phyloP scores from a whole-genome alignment of 768 basidiomycete genomes.

The Tulasnella calospora region DNA sequence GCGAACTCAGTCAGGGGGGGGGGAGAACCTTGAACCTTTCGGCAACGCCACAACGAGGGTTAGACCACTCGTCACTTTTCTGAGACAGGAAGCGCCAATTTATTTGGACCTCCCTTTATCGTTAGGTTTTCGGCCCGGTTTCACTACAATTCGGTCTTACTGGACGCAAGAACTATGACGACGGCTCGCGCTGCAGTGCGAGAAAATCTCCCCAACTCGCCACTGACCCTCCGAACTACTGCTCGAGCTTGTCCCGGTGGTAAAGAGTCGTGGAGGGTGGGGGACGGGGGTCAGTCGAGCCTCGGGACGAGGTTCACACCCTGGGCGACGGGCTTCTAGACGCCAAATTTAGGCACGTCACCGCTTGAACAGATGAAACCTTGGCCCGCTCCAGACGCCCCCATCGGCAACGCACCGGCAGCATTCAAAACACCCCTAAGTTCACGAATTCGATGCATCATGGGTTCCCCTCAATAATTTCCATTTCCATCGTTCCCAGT shows the following conservation, averaged over 20 bases:
- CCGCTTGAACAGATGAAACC: not conserved
- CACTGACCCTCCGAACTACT: too few species aligned
- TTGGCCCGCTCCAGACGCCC: not conserved
- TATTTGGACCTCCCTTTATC: not conserved
- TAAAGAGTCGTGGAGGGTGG: too few species aligned
- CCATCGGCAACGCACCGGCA: not conserved
- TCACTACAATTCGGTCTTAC: too few species aligned
- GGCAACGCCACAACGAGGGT: not conserved
- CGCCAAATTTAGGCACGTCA: too few species aligned
- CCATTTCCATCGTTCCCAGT: not conserved
- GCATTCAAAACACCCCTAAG: not conserved
- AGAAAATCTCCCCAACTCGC: too few species aligned
- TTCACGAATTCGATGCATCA: not conserved
- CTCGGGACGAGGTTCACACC: not conserved
- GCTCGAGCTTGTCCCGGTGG: too few species aligned
- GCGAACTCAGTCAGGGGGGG: conserved; percentile 7
- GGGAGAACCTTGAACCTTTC: not conserved
- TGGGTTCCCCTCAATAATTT: not conserved
- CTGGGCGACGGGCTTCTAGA: not conserved
- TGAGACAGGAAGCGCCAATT: not conserved
- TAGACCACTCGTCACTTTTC: not conserved
- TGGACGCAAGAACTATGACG: too few species aligned
- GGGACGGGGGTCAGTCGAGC: not conserved
- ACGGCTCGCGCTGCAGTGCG: too few species aligned
- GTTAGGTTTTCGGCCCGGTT: too few species aligned